These are phyloP conservation scores for Geotrichum macrosporum DNA, from an alignment of 1,139 yeast species.

Conservation along the genomic window DNA sequence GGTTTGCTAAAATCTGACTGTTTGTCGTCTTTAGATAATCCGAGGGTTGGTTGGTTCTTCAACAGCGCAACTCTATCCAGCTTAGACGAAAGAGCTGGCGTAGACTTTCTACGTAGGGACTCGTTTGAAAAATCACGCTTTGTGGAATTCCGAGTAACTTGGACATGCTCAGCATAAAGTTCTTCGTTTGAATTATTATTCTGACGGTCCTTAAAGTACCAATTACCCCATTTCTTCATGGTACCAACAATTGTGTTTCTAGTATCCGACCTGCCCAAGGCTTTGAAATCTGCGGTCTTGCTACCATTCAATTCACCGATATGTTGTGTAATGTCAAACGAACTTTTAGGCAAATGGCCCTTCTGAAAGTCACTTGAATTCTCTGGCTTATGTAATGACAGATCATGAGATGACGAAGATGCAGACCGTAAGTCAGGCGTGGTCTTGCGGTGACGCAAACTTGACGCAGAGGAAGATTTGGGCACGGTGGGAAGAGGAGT, in stretches of 20 bases:
- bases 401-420: not conserved
- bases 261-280: not conserved
- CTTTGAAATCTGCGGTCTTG: not conserved
- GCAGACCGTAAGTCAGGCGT: constrained; percentile 12
- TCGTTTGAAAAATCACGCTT: not conserved
- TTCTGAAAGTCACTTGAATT: constrained; percentile 1
- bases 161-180: not conserved
- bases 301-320: constrained; percentile 23
- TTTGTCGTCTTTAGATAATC: not conserved
- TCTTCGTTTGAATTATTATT: constrained; percentile 1
- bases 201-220: constrained; percentile 32
- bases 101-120: constrained; percentile 1
- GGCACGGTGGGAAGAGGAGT: not conserved
- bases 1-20: constrained; percentile 8
- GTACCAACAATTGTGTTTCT: constrained; percentile 28
- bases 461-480: not conserved
- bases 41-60: not conserved
- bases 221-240: constrained; percentile 34
- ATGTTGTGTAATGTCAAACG: constrained; percentile 19
- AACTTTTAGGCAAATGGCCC: not conserved
- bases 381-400: not conserved
- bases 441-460: constrained; percentile 16
- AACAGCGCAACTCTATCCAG: not conserved
- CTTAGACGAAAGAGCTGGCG: constrained; percentile 5
- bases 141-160: not conserved